Base-by-base conservation (phyloP, 257 asterid genomes). In the Eucommia ulmoides region DNA sequence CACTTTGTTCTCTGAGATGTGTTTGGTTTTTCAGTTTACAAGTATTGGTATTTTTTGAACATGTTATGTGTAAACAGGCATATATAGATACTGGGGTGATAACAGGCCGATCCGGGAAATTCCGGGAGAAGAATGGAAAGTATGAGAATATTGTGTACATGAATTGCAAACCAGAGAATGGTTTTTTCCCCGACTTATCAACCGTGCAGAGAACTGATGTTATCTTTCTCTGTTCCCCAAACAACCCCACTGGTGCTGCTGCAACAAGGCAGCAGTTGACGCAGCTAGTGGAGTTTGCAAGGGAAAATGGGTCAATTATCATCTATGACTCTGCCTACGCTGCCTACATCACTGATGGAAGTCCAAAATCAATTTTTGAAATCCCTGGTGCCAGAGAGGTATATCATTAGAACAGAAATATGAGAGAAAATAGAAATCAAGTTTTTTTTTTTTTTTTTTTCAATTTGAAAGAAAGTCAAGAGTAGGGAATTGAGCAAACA, bases 251-350 rank as follows among this genome's bases (percentile, higher is more conserved):
- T 42, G 48, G 20, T 42, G 15, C 0, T 42, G 48, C 48, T 42
- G 48, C 48, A 42, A 15, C 48, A 15, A 15, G 48, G 48, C 48
- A 6, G 48, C 48, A 42, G 19, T 10, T 42, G 10, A 18, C n/a
- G 48, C 48, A 42, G 19, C 20, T 42, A 42, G 48, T 42, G 48
- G 48, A 42, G 20, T 42, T 42, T n/a, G 48, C 48, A 16, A 42
- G 19, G 20, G 48, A 15, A 42, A 42, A 42, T 42, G 48, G 48
- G 6, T 42, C 48, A 10, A 42, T 42, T 15, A 42, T 42, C 6
- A 16, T 42, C 6, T 18, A 42, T 42, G 48, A 42, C 20, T 42
- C 48, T 15, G 48, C 48, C 4, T 42, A 42, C 19, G 48, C 48
- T 42, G 48, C 48, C 15, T 42, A 42, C 19, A 42, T 42, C 4